Conservation (phyloP, 768 basidiomycete species). For the Agrocybe chaxingu region DNA sequence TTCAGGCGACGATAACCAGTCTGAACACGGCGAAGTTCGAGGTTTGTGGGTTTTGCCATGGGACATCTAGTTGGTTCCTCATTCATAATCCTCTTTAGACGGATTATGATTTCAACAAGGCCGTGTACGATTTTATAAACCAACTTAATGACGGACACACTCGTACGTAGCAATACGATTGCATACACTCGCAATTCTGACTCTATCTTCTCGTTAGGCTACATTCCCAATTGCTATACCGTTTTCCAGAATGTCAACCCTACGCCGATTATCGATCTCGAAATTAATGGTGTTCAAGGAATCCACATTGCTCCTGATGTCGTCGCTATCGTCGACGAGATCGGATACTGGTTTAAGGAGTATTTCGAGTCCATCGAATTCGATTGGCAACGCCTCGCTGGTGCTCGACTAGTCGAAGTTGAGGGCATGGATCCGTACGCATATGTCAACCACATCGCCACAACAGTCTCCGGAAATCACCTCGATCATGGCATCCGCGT, state of each 20-base stretch:
- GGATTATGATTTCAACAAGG: constrained; percentile 64
- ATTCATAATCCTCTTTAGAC: constrained; percentile 32
- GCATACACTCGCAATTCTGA: neutral
- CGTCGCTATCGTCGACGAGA: constrained; percentile 43
- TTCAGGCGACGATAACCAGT: constrained; percentile 43
- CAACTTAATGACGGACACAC: constrained; percentile 67
- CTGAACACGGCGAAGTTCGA: constrained; percentile 46
- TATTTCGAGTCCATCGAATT: constrained; percentile 49
- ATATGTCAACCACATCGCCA: constrained; percentile 56
- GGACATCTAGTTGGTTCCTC: neutral
- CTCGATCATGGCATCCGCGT: constrained; percentile 62
- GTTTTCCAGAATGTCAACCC: constrained; percentile 53
- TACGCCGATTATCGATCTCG: constrained; percentile 50
- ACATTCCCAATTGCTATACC: constrained; percentile 56
- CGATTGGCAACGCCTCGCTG: constrained; percentile 59
- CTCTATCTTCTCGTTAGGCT: constrained; percentile 30
- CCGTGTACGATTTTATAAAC: constrained; percentile 51
- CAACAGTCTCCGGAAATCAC: constrained; percentile 59
- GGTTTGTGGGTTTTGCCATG: constrained; percentile 25
- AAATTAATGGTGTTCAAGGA: constrained; percentile 41
- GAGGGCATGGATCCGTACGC: constrained; percentile 49
- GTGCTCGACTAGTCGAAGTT: constrained; percentile 53
- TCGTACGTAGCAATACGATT: constrained; percentile 24
- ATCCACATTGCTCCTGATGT: constrained; percentile 55
- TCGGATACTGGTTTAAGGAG: constrained; percentile 42